A percentile compares a stretch with the other conserved stretches of the same genome.
Conservation (phyloP, 2,329 filamentous ascomycete species). For the Fusarium annulatum region DNA sequence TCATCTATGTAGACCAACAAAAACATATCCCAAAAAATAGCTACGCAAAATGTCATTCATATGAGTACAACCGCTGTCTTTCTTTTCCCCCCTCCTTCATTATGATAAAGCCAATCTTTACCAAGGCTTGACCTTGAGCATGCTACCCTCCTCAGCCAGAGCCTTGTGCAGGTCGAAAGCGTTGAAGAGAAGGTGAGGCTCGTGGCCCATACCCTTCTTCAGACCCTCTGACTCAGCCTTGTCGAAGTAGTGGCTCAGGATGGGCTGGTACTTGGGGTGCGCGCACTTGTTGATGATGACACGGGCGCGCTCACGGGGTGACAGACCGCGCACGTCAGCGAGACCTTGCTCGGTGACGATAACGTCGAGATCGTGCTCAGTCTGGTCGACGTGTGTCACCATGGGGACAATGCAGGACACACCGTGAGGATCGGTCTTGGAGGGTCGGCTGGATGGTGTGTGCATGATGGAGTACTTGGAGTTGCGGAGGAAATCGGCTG, state of each 20-base stretch:
- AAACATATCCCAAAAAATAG: slow-evolving; percentile 7
- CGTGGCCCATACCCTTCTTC: slow-evolving; percentile 87
- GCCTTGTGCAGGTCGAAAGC: slow-evolving; percentile 91
- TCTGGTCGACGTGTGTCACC: slow-evolving; percentile 93
- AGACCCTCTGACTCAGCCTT: slow-evolving; percentile 89
- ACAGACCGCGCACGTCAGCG: slow-evolving; percentile 85
- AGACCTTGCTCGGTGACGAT: slow-evolving; percentile 81
- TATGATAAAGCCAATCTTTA: slow-evolving; percentile 35
- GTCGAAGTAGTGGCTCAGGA: slow-evolving; percentile 84
- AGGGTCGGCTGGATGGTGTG: slow-evolving; percentile 82
- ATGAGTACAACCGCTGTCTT: slow-evolving; percentile 12
- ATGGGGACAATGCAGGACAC: slow-evolving; percentile 92
- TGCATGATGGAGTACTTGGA: slow-evolving; percentile 94
- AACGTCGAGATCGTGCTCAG: slow-evolving; percentile 92
- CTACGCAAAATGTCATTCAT: slow-evolving; percentile 29
- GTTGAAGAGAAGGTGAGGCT: slow-evolving; percentile 89
- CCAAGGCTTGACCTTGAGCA: slow-evolving; percentile 81
- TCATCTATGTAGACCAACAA: slow-evolving; percentile 20
- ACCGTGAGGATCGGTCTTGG: slow-evolving; percentile 84
- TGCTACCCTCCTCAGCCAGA: slow-evolving; percentile 83
- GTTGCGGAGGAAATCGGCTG: slow-evolving; percentile 82
- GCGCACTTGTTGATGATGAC: slow-evolving; percentile 90
- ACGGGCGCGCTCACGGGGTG: slow-evolving; percentile 80
- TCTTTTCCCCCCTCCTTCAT: not conserved
- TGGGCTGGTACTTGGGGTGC: slow-evolving; percentile 86